Base-by-base conservation (phyloP, 2,329 filamentous ascomycete species). In the Exophiala lecanii-corni region DNA sequence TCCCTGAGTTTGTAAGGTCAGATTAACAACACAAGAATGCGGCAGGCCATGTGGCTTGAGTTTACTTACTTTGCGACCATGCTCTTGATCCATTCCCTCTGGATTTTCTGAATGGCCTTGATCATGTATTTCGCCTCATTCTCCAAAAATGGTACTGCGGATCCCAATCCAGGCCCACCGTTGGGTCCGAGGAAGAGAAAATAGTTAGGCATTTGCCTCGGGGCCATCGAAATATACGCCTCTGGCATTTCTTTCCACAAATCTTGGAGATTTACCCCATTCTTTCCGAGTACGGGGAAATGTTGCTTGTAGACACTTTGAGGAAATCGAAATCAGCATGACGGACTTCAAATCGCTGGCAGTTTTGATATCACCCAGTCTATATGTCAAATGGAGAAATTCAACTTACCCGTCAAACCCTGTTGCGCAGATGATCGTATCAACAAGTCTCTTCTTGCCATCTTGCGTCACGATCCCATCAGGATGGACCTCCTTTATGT, bases 361-460 rank as follows among this genome's bases (percentile, higher is more conserved):
- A n/a, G 23, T 12, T 26, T 26, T 26, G 23, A 26, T 12, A 26
- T 6, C 12, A 26, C 6, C 12, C 7, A 26, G 23, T 12, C 6
- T 26, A 26, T 26, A 6, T 7, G 23, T 26, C 23, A 12, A 26
- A 26, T 7, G 23, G 7, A 12, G 12, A 26, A 26, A 12, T 6
- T 7, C 6, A 7, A 26, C 23, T 7, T 26, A 26, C 23, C 23
- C 62, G 16, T 63, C 52, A 34, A 65, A 65, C 0, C 62, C 62
- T 2, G 63, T 66, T 5, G 63, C 63, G 35, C 63, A 66, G 21
- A 62, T 58, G 4, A 65, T 47, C 13, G 59, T 53, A 30, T 66
- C 61, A 3, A 59, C 51, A 2, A 55, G 51, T 28, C 59, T 50
- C 36, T 61, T 56, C 10, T 50, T 53, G 5, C 62, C 60, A 28